Evolutionary conservation across 768 basidiomycete species (phyloP).

Genomic region (Tylopilus rubrobrunneus): DNA sequence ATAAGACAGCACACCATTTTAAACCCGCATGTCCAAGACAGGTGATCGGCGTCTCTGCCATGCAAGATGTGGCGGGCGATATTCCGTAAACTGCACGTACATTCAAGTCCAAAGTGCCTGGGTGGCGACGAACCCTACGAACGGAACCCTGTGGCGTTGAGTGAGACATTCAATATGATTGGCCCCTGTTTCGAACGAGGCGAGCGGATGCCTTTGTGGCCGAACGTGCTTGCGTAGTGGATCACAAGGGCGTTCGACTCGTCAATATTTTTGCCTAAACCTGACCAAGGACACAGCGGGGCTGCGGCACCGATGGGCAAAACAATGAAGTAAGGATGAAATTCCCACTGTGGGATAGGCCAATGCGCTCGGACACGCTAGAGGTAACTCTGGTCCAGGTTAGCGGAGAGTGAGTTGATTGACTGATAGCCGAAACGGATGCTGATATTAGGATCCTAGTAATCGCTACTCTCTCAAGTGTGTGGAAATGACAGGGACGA

Average conservation of each 20-base stretch:
- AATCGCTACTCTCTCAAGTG: too few relatives aligned
- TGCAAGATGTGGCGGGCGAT: background rate
- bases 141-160: slow-evolving; percentile 20
- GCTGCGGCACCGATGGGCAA: slow-evolving; percentile 1
- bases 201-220: background rate
- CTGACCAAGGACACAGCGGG: background rate
- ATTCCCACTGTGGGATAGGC: slow-evolving; percentile 27
- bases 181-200: slow-evolving; percentile 12
- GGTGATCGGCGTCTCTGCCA: slow-evolving; percentile 14
- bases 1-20: background rate
- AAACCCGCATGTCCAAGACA: background rate
- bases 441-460: too few relatives aligned
- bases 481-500: too few relatives aligned
- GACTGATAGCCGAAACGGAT: background rate
- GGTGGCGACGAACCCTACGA: slow-evolving; percentile 8
- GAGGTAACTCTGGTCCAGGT: slow-evolving; percentile 6
- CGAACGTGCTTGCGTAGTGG: background rate
- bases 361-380: background rate
- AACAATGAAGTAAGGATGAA: background rate
- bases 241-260: background rate
- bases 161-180: background rate
- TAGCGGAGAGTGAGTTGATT: slow-evolving; percentile 11
- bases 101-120: slow-evolving; percentile 10
- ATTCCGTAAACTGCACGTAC: slow-evolving; percentile 16
- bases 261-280: background rate